Evolutionary conservation across 805 yeast species (phyloP).

Genomic region (Saccharomycopsis oosterbeekiorum): DNA sequence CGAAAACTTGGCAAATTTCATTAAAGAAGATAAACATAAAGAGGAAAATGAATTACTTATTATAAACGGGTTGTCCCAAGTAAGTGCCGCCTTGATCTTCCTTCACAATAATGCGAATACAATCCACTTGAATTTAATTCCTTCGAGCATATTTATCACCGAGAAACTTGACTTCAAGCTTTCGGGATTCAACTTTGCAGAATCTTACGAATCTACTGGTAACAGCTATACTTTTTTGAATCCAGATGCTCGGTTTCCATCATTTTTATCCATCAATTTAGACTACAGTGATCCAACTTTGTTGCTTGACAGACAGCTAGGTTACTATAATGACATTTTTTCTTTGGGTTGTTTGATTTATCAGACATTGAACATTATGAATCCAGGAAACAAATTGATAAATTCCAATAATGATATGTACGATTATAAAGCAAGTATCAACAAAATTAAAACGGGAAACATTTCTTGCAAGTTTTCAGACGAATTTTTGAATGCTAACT

Average conservation of each 20-base stretch:
- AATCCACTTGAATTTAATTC: constrained; percentile 71
- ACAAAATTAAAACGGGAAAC: constrained; percentile 37
- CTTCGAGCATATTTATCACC: constrained; percentile 66
- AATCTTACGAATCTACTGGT: constrained; percentile 40
- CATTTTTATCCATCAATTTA: constrained; percentile 57
- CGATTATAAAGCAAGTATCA: constrained; percentile 51
- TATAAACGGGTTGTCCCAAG: constrained; percentile 74
- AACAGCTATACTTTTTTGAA: constrained; percentile 55
- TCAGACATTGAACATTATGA: constrained; percentile 45
- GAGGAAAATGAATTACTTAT: constrained; percentile 46
- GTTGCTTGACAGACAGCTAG: constrained; percentile 51
- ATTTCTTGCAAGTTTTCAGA: constrained; percentile 41
- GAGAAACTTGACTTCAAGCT: constrained; percentile 92
- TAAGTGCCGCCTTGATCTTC: constrained; percentile 71
- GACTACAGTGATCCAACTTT: constrained; percentile 83
- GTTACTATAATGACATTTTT: constrained; percentile 70
- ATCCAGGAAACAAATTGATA: constrained; percentile 25
- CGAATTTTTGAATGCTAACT: constrained; percentile 35
- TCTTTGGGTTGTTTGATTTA: constrained; percentile 71
- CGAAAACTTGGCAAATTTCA: constrained; percentile 39
- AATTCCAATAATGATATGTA: constrained; percentile 44
- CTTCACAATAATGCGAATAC: constrained; percentile 67
- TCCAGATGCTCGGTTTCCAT: constrained; percentile 65
- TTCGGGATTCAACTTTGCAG: constrained; percentile 52
- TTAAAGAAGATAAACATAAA: constrained; percentile 25